Percentiles rank a stretch among this genome's conserved stretches.
Evolutionary conservation across 768 basidiomycete genomes (phyloP).

Genomic region (Omphalotus guepiniiformis): DNA sequence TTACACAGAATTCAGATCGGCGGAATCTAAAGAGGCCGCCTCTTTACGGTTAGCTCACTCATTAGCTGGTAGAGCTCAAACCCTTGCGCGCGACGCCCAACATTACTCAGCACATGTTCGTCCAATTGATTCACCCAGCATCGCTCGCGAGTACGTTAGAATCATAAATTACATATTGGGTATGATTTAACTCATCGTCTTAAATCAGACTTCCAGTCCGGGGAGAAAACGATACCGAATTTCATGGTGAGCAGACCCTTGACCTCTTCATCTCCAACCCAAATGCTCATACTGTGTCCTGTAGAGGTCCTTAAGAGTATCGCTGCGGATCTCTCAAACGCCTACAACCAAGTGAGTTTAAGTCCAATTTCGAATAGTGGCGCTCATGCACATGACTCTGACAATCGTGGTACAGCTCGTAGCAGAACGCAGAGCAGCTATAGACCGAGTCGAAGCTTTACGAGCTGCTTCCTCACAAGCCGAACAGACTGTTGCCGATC

Average conservation of each 20-base stretch:
- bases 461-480: background rate
- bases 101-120: background rate
- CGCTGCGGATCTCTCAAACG: background rate
- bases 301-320: background rate
- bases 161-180: background rate
- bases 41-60: conserved; percentile 3
- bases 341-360: background rate
- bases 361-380: no score
- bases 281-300: background rate
- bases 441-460: background rate
- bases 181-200: background rate
- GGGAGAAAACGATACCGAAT: conserved; percentile 5
- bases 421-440: conserved; percentile 3
- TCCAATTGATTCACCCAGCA: background rate
- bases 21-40: conserved; percentile 1
- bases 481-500: conserved; percentile 5
- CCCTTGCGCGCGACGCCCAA: background rate
- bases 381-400: no score
- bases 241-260: background rate
- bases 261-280: background rate
- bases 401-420: background rate
- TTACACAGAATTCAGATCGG: background rate
- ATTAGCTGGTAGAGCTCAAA: background rate
- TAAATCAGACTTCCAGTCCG: background rate
- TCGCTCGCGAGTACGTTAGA: conserved; percentile 3